Evolutionary conservation across 139 green algal genomes (phyloP).

Genomic region (Ulvella scutata): DNA sequence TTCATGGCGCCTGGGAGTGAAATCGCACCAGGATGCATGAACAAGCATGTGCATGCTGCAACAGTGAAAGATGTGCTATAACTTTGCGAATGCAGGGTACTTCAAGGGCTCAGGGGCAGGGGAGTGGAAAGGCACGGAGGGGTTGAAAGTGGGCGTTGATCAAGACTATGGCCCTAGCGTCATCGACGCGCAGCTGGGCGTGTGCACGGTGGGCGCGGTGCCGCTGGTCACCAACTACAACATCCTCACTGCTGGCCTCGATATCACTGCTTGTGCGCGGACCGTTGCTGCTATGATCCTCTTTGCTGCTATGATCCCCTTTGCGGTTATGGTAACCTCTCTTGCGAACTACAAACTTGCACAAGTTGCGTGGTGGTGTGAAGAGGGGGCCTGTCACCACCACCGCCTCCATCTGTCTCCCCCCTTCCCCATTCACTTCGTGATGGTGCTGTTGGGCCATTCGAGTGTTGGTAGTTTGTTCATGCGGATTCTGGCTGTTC

Average conservation of each 20-base stretch:
- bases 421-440: no score
- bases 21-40: not conserved
- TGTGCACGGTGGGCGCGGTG: constrained; percentile 39
- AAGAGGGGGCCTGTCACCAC: no score
- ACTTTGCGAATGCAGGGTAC: constrained; percentile 9
- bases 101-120: constrained; percentile 11
- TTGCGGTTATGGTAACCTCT: not conserved
- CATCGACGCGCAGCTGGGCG: constrained; percentile 11
- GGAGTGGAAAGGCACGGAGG: not conserved
- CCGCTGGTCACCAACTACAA: constrained; percentile 74
- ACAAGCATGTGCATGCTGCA: not conserved
- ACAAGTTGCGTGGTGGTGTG: not conserved
- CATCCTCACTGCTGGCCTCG: constrained; percentile 26
- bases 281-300: no score
- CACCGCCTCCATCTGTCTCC: no score
- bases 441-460: no score
- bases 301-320: not conserved
- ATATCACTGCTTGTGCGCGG: not conserved
- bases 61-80: not conserved
- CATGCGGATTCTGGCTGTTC: no score
- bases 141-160: not conserved
- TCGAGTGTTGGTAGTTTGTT: no score
- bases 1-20: not conserved
- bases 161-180: constrained; percentile 15
- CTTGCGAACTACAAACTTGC: not conserved